phyloP scores from a whole-genome alignment of 306 rosid species.

The Pterocarpus macrocarpus region DNA sequence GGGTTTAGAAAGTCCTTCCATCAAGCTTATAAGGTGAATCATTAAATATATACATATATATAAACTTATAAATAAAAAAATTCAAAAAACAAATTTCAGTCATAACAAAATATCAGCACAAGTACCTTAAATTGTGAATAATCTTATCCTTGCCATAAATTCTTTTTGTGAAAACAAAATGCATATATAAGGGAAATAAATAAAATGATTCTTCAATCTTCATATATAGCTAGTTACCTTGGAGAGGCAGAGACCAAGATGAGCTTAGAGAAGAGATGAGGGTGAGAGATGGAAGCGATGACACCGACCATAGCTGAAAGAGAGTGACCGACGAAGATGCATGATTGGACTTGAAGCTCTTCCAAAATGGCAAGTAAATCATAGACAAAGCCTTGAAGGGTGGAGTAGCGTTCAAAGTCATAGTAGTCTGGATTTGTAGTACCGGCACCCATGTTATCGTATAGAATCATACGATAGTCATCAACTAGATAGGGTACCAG shows the following conservation, averaged over 20 bases:
- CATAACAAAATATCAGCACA: too few relatives aligned
- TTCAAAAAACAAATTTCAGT: too few relatives aligned
- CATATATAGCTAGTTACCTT: constrained; percentile 41
- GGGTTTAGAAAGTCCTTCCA: too few relatives aligned
- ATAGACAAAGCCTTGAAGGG: constrained; percentile 64
- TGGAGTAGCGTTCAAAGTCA: constrained; percentile 68
- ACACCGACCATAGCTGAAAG: constrained; percentile 73
- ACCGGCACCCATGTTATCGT: constrained; percentile 80
- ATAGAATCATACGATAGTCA: constrained; percentile 60
- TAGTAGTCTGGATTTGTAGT: constrained; percentile 79
- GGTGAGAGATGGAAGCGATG: constrained; percentile 65
- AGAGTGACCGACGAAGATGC: constrained; percentile 80
- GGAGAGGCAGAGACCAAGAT: constrained; percentile 69
- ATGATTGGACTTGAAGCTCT: constrained; percentile 56
- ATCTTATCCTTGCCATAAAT: too few relatives aligned
- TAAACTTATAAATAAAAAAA: too few relatives aligned
- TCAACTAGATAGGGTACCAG: constrained; percentile 71
- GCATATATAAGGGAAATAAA: too few relatives aligned
- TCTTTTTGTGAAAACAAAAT: too few relatives aligned
- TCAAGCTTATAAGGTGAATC: too few relatives aligned
- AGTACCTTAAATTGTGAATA: too few relatives aligned
- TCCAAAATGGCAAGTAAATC: constrained; percentile 71
- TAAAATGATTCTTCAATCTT: too few relatives aligned
- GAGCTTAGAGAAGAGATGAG: constrained; percentile 73
- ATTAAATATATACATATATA: too few relatives aligned